Evolutionary conservation across 2,329 filamentous ascomycete genomes (phyloP), one percentile per base, ranked within the genome.

Genomic region (Diaporthe velutina): DNA sequence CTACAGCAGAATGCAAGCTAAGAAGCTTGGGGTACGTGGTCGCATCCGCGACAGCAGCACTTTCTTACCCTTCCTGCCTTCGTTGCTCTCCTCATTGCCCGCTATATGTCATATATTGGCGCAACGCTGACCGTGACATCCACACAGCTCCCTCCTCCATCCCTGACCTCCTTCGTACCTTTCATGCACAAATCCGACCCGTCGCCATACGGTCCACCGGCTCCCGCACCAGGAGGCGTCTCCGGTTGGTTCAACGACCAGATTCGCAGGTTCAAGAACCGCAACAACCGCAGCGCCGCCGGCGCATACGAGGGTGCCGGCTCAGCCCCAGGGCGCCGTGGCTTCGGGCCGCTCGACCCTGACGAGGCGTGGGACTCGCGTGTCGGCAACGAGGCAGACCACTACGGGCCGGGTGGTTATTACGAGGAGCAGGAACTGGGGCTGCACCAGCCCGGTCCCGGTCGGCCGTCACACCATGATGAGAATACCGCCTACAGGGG

Each of bases 301-400:
- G 94, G 93, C 77, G 92, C 93, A 61, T 95, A 95, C 85, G 94
- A 95, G 78, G 86, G 82, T 75, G 83, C 82, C 68, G 79, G 80
- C 52, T 83, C 83, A 72, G 80, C 79, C 28, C 77, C 83, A 45
- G 85, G 86, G 73, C 86, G 88, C 72, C 84, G 90, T 71, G 91
- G 91, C 30, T 92, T 93, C 82, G 91, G 92, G 2, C 87, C 91
- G 5, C 88, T 95, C 60, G 95, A 97, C 80, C 94, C 94, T 1
- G 95, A 97, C 81, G 94, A 96, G 80, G 94, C 94, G 2, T 98
- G 95, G 95, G 94, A 97, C 84, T 85, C 94, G 77, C 88, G 94
- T 75, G 94, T 97, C 6, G 94, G 93, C 74, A 88, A 91, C 78
- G 94, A 96, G 82, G 90, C 92, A 25, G 92, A 93, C 80, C 85